These are phyloP conservation scores for Nannochloropsis gaditana DNA, from an alignment of 108 stramenopile genomes.

Conservation along the genomic window DNA sequence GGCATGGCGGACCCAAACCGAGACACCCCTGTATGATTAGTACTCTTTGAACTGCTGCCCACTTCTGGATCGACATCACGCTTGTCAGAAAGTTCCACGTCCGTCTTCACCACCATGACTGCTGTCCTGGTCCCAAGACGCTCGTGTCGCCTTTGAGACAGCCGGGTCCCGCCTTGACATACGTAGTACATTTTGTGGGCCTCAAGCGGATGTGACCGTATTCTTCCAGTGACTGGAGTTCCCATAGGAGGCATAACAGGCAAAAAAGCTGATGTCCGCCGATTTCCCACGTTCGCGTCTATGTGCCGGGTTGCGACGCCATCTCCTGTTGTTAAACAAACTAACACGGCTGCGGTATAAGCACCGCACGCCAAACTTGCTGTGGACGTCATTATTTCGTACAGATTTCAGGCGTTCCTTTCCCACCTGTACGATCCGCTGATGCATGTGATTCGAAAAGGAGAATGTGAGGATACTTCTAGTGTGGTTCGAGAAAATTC, in stretches of 20 bases:
- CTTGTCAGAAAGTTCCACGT: not conserved
- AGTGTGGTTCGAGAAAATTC: no score
- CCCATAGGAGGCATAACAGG: not conserved
- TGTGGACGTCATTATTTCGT: not conserved
- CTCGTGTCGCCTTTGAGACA: not conserved
- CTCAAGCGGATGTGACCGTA: not conserved
- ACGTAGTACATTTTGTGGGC: not conserved
- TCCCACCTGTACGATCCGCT: no score
- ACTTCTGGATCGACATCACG: no score
- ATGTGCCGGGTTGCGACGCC: not conserved
- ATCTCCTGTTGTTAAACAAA: not conserved
- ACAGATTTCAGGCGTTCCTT: no score
- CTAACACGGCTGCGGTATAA: not conserved
- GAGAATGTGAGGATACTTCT: no score
- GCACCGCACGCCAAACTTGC: not conserved
- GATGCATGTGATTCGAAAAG: no score
- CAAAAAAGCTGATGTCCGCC: not conserved
- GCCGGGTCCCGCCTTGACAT: not conserved
- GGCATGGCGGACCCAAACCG: not conserved
- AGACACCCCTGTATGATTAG: no score
- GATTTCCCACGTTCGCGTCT: not conserved
- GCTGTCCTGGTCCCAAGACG: not conserved
- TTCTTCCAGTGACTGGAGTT: not conserved
- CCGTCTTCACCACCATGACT: conserved; percentile 16
- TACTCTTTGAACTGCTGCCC: no score